Evolutionary conservation across 352 stramenopile genomes (phyloP), one percentile per base, ranked within the genome.

Genomic region (Globisporangium cederbergense): DNA sequence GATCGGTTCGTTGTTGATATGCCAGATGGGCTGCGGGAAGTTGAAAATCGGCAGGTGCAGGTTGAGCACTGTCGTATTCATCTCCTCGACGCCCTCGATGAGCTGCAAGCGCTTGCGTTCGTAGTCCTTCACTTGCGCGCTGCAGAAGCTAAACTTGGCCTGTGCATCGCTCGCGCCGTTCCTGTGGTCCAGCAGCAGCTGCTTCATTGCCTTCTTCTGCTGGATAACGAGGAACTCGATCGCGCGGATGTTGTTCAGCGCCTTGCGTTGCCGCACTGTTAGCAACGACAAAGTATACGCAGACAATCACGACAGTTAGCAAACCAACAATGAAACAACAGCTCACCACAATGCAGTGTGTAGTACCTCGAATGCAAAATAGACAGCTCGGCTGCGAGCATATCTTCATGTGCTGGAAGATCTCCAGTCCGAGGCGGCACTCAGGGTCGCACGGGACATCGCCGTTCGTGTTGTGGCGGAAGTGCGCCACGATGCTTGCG

Each of bases 11-110:
- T 58, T 40, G 18, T 30, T 36, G 49, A 81, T 66, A 50, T 81
- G 74, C 74, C 74, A 81, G n/a, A 58, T 52, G 6, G 70, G 72
- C 2, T 42, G 32, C 28, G 74, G 72, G 57, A 81, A 81, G 38
- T 81, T 81, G 64, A 81, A 81, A 22, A 78, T 70, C 25, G 74
- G 74, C 4, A 81, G 55, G 22, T 42, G 40, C 10, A 75, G 34
- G 10, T 62, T 42, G n/a, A 78, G 36, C 8, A 73, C 74, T 4
- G 69, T 54, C 13, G 58, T 34, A 47, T 81, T 81, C 36, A 81
- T 65, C 18, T 61, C 20, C 32, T 81, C 74, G 7, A 81, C 65
- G 14, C 66, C 58, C 14, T 70, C 68, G 7, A 70, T 74, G 2
- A 72, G 51, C 45, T 50, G 59, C 13, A 54, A 18, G 16, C 70